These are phyloP conservation scores for Aegilops sharonensis DNA, from an alignment of 176 grass and related monocot species.

Conservation along the genomic window DNA sequence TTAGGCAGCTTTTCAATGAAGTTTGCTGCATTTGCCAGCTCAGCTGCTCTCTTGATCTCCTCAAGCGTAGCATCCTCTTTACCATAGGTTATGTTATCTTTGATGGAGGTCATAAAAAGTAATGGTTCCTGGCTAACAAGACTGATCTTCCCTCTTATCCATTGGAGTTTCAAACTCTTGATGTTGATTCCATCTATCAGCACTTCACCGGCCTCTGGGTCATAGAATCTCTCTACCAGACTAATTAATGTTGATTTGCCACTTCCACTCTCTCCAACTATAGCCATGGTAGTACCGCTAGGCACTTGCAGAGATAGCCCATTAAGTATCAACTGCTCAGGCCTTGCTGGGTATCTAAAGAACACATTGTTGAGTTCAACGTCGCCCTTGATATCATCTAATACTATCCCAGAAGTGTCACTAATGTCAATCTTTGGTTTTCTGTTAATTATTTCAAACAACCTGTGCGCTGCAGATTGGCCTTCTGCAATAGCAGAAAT, in stretches of 20 bases:
- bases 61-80: conserved; percentile 65
- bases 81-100: conserved; percentile 77
- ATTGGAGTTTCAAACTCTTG: conserved; percentile 61
- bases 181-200: conserved; percentile 72
- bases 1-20: conserved; percentile 74
- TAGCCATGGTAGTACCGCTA: conserved; percentile 69
- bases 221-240: conserved; percentile 79
- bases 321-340: conserved; percentile 62
- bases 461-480: conserved; percentile 66
- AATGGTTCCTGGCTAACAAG: conserved; percentile 86
- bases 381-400: conserved; percentile 61
- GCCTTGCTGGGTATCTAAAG: conserved; percentile 79
- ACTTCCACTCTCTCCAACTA: conserved; percentile 85
- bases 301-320: conserved; percentile 46
- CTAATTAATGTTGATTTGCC: conserved; percentile 78
- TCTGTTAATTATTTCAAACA: conserved; percentile 68
- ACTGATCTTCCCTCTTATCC: conserved; percentile 68
- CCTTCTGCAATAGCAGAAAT: conserved; percentile 76
- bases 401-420: conserved; percentile 45
- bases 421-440: conserved; percentile 73
- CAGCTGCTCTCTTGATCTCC: conserved; percentile 74
- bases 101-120: conserved; percentile 73
- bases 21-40: conserved; percentile 70
- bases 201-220: conserved; percentile 67
- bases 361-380: conserved; percentile 59